A percentile compares a stretch with the other conserved stretches of the same genome.
phyloP scores from a whole-genome alignment of 805 yeast species.

The Hanseniaspora guilliermondii region DNA sequence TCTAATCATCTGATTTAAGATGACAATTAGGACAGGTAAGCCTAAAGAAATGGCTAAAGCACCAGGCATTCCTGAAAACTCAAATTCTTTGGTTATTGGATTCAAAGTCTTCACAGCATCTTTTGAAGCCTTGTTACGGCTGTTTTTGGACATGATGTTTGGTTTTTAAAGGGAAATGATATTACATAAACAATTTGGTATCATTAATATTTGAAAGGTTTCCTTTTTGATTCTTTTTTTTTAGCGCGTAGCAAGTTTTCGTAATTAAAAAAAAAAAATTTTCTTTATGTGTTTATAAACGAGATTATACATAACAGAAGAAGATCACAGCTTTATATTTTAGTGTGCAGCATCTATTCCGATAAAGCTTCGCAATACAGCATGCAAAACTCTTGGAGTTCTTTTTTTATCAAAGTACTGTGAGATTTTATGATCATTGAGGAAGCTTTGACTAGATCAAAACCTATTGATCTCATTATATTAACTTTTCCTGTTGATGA shows the following conservation, averaged over 20 bases:
- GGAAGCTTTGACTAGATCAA: not conserved
- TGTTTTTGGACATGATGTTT: not conserved
- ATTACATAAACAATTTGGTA: not conserved
- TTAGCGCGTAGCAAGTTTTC: not conserved
- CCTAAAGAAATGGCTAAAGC: conserved; percentile 53
- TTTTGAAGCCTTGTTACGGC: not conserved
- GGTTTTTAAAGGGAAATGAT: not conserved
- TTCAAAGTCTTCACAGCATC: conserved; percentile 32
- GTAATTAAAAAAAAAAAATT: not conserved
- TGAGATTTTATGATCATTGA: not conserved
- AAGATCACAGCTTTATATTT: too few species aligned
- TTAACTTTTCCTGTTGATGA: not conserved
- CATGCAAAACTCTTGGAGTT: not conserved
- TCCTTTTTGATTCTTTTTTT: not conserved
- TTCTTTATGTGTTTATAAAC: not conserved
- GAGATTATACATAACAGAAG: not conserved
- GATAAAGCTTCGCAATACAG: not conserved
- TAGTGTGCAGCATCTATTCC: not conserved
- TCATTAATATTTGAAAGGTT: not conserved
- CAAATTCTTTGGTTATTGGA: conserved; percentile 58
- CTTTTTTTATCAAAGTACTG: not conserved
- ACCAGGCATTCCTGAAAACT: conserved; percentile 71
- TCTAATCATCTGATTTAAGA: conserved; percentile 51
- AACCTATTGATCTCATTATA: not conserved
- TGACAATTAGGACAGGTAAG: conserved; percentile 50